Conservation (phyloP, 352 stramenopile species). For the Thraustochytrium striatum region DNA sequence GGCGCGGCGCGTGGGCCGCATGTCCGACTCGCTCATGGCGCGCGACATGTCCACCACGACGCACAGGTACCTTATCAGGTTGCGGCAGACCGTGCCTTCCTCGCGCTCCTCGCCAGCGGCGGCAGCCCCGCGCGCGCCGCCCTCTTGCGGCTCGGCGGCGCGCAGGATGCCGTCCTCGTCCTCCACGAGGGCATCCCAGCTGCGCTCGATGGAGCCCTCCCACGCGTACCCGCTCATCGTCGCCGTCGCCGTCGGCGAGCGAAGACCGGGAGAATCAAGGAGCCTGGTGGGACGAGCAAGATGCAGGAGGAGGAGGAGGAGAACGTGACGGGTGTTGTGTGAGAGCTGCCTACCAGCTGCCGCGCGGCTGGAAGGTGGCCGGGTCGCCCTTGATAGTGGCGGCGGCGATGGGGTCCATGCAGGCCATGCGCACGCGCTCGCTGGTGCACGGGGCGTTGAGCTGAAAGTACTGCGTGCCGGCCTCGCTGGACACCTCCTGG, state of each 20-base stretch:
- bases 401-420: too few species aligned
- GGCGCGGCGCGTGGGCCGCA: conserved; percentile 45
- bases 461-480: too few species aligned
- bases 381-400: too few species aligned
- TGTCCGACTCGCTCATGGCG: conserved; percentile 38
- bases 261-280: too few species aligned
- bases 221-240: conserved; percentile 15
- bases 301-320: too few species aligned
- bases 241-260: not conserved
- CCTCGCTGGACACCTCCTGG: too few species aligned
- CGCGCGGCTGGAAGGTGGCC: too few species aligned
- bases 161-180: conserved; percentile 33
- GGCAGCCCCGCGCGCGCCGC: not conserved
- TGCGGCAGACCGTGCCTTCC: conserved; percentile 41
- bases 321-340: too few species aligned
- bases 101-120: not conserved
- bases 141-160: not conserved
- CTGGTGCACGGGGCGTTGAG: too few species aligned
- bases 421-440: too few species aligned
- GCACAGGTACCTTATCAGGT: conserved; percentile 54
- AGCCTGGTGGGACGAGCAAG: too few species aligned
- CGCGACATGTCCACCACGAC: conserved; percentile 51
- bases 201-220: conserved; percentile 29
- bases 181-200: conserved; percentile 35
- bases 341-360: too few species aligned